phyloP scores from a whole-genome alignment of 805 yeast genomes.

The Schizosaccharomyces octosporus region DNA sequence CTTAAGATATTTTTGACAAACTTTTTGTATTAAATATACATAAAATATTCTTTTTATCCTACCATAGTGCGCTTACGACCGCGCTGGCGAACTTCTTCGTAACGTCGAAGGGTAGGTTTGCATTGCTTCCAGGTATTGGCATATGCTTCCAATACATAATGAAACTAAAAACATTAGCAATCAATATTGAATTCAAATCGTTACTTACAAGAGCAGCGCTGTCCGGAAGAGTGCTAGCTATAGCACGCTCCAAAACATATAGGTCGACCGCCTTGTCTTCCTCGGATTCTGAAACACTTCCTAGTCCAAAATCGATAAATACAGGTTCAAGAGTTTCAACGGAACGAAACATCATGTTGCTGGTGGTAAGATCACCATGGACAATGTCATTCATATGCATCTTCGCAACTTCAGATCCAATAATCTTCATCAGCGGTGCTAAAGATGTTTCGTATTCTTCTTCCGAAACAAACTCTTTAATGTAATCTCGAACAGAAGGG shows the following conservation, averaged over 20 bases:
- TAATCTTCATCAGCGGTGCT: constrained; percentile 14
- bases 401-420: constrained; percentile 41
- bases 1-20: neutral
- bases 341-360: constrained; percentile 41
- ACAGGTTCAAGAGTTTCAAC: constrained; percentile 19
- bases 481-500: constrained; percentile 4
- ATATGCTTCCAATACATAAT: constrained; percentile 4
- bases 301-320: constrained; percentile 78
- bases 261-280: constrained; percentile 96
- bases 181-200: constrained; percentile 28
- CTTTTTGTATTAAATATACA: neutral
- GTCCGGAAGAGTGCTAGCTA: constrained; percentile 70
- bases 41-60: constrained; percentile 23
- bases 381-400: constrained; percentile 56
- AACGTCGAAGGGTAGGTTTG: constrained; percentile 34
- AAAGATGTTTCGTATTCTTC: constrained; percentile 1
- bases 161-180: constrained; percentile 28
- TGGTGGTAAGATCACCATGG: constrained; percentile 86
- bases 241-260: constrained; percentile 80
- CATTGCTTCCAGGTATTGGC: constrained; percentile 9
- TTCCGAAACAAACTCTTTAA: constrained; percentile 15
- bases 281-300: constrained; percentile 44
- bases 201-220: constrained; percentile 17
- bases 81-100: constrained; percentile 67
- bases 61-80: constrained; percentile 91